Evolutionary conservation across 305 asterid species (phyloP).

Genomic region (Andrographis paniculata): DNA sequence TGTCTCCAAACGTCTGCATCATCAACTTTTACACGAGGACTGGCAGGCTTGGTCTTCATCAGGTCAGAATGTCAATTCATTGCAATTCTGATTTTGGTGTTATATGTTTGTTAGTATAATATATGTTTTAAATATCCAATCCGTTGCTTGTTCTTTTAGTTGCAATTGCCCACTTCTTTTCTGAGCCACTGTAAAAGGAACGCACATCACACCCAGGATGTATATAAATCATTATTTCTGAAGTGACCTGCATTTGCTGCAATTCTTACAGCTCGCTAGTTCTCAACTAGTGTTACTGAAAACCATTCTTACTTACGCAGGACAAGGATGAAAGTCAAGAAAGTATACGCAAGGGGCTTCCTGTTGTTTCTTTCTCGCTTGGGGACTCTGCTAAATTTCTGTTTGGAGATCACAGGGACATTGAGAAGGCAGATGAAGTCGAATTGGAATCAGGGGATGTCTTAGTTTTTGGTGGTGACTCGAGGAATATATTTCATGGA

Average conservation of each 20-base stretch:
- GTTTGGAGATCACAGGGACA: slow-evolving; percentile 41
- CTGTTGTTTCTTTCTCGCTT: slow-evolving; percentile 72
- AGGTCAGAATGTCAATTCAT: slow-evolving; percentile 36
- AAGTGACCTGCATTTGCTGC: not conserved
- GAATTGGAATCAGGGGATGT: slow-evolving; percentile 75
- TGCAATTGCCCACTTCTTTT: not conserved
- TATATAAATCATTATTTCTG: not conserved
- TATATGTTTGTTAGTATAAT: too few relatives aligned
- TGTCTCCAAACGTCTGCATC: slow-evolving; percentile 79
- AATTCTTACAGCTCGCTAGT: slow-evolving; percentile 1
- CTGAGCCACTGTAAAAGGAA: not conserved
- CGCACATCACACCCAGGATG: not conserved
- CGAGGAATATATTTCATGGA: slow-evolving; percentile 65
- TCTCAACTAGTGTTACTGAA: not conserved
- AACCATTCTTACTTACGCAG: slow-evolving; percentile 28
- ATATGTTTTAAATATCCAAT: too few relatives aligned
- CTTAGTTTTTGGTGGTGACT: slow-evolving; percentile 62
- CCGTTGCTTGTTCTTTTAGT: not conserved
- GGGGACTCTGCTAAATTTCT: slow-evolving; percentile 73
- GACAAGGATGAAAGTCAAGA: slow-evolving; percentile 68
- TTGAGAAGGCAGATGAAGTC: slow-evolving; percentile 36
- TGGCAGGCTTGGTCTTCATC: slow-evolving; percentile 79
- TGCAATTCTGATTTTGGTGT: not conserved
- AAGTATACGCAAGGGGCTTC: slow-evolving; percentile 46
- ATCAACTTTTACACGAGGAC: slow-evolving; percentile 54